Evolutionary conservation across 345 rosid species (phyloP).

Genomic region (Erysimum cheiranthoides): DNA sequence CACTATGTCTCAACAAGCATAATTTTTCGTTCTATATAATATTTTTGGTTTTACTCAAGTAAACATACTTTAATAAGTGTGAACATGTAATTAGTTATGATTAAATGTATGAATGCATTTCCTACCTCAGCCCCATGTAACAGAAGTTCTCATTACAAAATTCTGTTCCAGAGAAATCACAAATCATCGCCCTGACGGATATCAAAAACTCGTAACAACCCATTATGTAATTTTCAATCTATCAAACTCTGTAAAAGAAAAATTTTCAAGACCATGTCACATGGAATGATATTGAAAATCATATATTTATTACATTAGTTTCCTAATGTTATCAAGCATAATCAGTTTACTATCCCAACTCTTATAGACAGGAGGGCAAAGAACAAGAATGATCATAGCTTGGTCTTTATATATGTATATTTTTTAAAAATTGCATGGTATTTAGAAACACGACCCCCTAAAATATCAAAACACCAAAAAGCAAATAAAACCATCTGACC

Average conservation of each 20-base stretch:
- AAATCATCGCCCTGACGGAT: background rate
- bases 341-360: background rate
- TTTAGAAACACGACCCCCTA: conserved; percentile 15
- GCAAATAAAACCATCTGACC: conserved; percentile 43
- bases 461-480: conserved; percentile 33
- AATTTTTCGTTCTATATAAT: too few relatives aligned
- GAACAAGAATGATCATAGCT: conserved; percentile 29
- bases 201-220: conserved; percentile 1
- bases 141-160: background rate
- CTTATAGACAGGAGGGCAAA: conserved; percentile 22
- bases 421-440: conserved; percentile 24
- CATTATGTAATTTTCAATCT: background rate
- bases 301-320: background rate
- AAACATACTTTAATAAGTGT: background rate
- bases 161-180: background rate
- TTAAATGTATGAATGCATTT: conserved; percentile 1
- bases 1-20: conserved; percentile 26
- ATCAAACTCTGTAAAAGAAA: conserved; percentile 1
- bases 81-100: conserved; percentile 3
- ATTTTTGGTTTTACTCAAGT: background rate
- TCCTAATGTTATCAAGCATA: conserved; percentile 10
- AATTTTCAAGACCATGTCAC: background rate
- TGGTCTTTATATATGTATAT: conserved; percentile 18
- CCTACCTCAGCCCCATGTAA: too few relatives aligned
- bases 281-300: conserved; percentile 2